phyloP scores from a whole-genome alignment of 2,329 filamentous ascomycete species.

The Trichoderma sp. region DNA sequence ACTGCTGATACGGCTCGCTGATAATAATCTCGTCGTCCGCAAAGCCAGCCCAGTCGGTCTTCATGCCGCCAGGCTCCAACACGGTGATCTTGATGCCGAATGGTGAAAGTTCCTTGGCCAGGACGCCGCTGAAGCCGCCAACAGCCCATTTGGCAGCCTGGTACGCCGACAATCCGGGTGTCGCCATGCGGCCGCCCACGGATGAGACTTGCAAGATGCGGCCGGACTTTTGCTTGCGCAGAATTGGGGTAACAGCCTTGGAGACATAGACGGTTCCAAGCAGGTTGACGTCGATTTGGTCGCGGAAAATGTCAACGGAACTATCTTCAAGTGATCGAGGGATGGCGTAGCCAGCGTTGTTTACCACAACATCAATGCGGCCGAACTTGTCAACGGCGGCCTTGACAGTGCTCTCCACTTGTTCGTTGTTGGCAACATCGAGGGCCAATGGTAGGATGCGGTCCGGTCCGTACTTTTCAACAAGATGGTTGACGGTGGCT shows the following conservation, averaged over 20 bases:
- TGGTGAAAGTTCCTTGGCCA: constrained; percentile 35
- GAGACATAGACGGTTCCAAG: constrained; percentile 56
- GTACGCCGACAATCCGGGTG: constrained; percentile 36
- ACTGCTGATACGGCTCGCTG: constrained; percentile 36
- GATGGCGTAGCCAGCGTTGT: constrained; percentile 60
- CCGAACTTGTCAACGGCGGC: constrained; percentile 46
- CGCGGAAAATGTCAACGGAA: constrained; percentile 45
- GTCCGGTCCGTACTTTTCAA: constrained; percentile 36
- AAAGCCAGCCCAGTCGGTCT: constrained; percentile 38
- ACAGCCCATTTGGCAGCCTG: constrained; percentile 41
- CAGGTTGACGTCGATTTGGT: constrained; percentile 59
- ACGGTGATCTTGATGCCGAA: constrained; percentile 40
- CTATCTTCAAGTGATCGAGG: constrained; percentile 52
- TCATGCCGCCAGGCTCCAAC: constrained; percentile 41
- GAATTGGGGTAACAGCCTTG: constrained; percentile 36
- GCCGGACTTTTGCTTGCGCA: constrained; percentile 31
- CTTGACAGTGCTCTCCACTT: constrained; percentile 33
- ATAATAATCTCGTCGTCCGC: constrained; percentile 29
- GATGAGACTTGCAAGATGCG: constrained; percentile 42
- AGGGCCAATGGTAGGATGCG: constrained; percentile 50
- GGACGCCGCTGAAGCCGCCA: constrained; percentile 36
- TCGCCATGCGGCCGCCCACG: constrained; percentile 36
- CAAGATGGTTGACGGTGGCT: constrained; percentile 33
- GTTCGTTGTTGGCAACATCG: constrained; percentile 52
- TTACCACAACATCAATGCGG: constrained; percentile 57